phyloP scores from a whole-genome alignment of 2,329 filamentous ascomycete genomes.

The Curvularia spicifera region DNA sequence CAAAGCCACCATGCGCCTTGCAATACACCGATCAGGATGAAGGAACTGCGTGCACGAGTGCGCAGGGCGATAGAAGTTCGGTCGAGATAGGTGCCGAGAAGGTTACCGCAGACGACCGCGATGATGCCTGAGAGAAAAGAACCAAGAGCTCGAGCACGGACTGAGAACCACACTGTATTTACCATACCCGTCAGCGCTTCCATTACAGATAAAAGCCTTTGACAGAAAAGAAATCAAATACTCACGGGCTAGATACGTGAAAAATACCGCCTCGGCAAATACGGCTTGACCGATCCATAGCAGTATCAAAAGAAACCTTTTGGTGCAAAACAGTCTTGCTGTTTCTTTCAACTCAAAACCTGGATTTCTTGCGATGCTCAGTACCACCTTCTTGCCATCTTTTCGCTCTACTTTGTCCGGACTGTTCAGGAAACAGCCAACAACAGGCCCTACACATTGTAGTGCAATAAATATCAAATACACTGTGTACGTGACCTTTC shows the following conservation, averaged over 20 bases:
- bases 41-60: constrained; percentile 61
- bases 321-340: constrained; percentile 64
- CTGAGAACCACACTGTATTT: constrained; percentile 67
- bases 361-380: constrained; percentile 64
- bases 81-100: constrained; percentile 71
- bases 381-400: constrained; percentile 67
- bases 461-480: constrained; percentile 74
- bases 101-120: constrained; percentile 68
- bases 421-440: constrained; percentile 66
- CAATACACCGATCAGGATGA: constrained; percentile 60
- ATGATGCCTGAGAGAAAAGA: constrained; percentile 74
- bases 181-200: not conserved
- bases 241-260: constrained; percentile 66
- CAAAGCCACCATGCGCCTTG: constrained; percentile 77
- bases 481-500: constrained; percentile 72
- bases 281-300: constrained; percentile 74
- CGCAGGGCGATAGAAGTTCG: constrained; percentile 62
- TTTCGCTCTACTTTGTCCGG: constrained; percentile 69
- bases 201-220: not conserved
- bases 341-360: constrained; percentile 67
- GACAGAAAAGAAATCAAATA: not conserved
- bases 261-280: constrained; percentile 74
- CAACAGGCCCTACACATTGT: constrained; percentile 69
- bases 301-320: constrained; percentile 68
- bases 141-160: constrained; percentile 71